Conservation (phyloP, 768 basidiomycete species). For the Xerocomellus dryophilus region DNA sequence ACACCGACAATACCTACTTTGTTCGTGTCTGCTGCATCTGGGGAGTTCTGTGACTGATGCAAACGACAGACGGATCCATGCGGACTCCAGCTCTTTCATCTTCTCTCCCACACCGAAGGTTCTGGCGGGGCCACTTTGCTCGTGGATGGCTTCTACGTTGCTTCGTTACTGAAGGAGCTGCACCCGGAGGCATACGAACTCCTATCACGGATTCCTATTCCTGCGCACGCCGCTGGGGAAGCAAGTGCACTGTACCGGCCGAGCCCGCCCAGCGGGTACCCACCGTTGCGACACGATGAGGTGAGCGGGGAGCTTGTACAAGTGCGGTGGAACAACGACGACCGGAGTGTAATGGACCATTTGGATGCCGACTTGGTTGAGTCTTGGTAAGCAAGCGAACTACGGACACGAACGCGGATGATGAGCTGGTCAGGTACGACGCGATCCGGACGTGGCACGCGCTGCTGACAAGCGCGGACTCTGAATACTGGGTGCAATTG, state of each 20-base stretch:
- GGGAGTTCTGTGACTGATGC: slow-evolving; percentile 12
- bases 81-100: slow-evolving; percentile 94
- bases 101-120: slow-evolving; percentile 79
- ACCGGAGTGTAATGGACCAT: slow-evolving; percentile 76
- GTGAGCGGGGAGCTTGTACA: slow-evolving; percentile 60
- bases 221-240: slow-evolving; percentile 90
- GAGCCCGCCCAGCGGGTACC: slow-evolving; percentile 57
- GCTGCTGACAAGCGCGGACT: slow-evolving; percentile 72
- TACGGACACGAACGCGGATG: not conserved
- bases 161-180: slow-evolving; percentile 69
- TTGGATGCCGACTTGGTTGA: slow-evolving; percentile 62
- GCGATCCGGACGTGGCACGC: slow-evolving; percentile 79
- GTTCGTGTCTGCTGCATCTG: slow-evolving; percentile 16
- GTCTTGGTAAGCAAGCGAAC: slow-evolving; percentile 52
- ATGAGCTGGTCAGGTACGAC: slow-evolving; percentile 54
- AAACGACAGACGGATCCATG: slow-evolving; percentile 77
- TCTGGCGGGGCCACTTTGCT: slow-evolving; percentile 86
- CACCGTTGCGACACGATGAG: slow-evolving; percentile 59
- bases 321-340: slow-evolving; percentile 94
- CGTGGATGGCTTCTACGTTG: slow-evolving; percentile 93
- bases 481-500: slow-evolving; percentile 92
- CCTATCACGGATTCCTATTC: slow-evolving; percentile 65
- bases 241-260: slow-evolving; percentile 52
- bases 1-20: slow-evolving; percentile 70
- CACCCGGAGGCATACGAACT: slow-evolving; percentile 69